These are phyloP conservation scores for Russula vinacea DNA, from an alignment of 768 basidiomycete genomes.

Conservation along the genomic window DNA sequence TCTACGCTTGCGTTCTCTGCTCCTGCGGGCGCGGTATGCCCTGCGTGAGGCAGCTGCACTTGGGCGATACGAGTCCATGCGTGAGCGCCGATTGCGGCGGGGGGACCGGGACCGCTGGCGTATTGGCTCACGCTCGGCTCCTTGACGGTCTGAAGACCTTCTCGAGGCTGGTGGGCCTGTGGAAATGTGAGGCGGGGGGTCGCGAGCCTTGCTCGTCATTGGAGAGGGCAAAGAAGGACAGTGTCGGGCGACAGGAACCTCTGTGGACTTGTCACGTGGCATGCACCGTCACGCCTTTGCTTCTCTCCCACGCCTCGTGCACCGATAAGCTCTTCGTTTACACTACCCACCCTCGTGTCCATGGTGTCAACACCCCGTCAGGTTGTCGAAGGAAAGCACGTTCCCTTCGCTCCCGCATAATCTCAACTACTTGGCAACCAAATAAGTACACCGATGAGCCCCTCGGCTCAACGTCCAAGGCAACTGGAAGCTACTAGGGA, in stretches of 20 bases:
- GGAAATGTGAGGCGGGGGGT: conserved; percentile 20
- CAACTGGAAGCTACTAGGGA: too few relatives aligned
- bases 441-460: not conserved
- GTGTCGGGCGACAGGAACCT: not conserved
- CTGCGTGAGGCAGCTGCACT: conserved; percentile 22
- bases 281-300: not conserved
- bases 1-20: conserved; percentile 19
- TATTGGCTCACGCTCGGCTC: conserved; percentile 17
- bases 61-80: conserved; percentile 28
- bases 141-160: conserved; percentile 16
- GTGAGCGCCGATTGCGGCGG: conserved; percentile 23
- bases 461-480: too few relatives aligned
- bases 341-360: not conserved
- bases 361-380: not conserved
- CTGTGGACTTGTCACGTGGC: conserved; percentile 16
- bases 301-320: not conserved
- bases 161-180: conserved; percentile 11
- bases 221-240: conserved; percentile 3
- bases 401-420: too few relatives aligned
- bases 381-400: too few relatives aligned
- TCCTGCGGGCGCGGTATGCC: conserved; percentile 25
- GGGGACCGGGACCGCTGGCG: conserved; percentile 23
- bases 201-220: conserved; percentile 25
- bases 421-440: not conserved
- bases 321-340: not conserved